Percentiles rank a stretch among this genome's conserved stretches.
Conservation (phyloP, 2,329 filamentous ascomycete species). For the Escovopsis weberi region DNA sequence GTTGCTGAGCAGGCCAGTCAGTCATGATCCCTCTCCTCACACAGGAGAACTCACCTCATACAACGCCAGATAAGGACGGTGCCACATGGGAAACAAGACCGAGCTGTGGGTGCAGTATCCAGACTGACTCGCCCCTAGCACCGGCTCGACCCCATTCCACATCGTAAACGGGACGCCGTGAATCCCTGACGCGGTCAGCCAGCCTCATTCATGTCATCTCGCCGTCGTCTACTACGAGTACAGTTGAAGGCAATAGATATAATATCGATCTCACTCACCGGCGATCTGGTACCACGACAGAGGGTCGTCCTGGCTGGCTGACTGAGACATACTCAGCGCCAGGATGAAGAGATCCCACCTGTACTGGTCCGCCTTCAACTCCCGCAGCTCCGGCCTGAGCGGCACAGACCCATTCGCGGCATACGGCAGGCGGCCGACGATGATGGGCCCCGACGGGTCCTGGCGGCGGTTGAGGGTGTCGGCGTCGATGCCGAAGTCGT, state of each 20-base stretch:
- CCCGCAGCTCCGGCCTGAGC: conserved; percentile 50
- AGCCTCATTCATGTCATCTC: no score
- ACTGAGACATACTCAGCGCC: conserved; percentile 58
- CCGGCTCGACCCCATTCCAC: conserved; percentile 38
- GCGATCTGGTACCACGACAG: conserved; percentile 69
- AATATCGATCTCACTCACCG: conserved; percentile 31
- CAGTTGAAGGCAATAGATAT: no score
- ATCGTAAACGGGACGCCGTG: conserved; percentile 57
- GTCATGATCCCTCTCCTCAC: no score
- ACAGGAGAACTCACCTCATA: conserved; percentile 31
- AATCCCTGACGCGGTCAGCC: conserved; percentile 39
- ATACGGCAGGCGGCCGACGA: conserved; percentile 29
- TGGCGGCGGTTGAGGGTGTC: conserved; percentile 26
- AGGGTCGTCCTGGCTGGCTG: conserved; percentile 43
- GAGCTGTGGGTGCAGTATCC: conserved; percentile 71
- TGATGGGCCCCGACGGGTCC: conserved; percentile 19
- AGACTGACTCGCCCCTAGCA: conserved; percentile 34
- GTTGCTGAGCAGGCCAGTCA: conserved; percentile 18
- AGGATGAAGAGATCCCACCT: conserved; percentile 67
- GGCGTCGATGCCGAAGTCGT: conserved; percentile 37
- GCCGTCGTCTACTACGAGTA: no score
- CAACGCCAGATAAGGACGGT: conserved; percentile 60
- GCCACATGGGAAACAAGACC: conserved; percentile 67
- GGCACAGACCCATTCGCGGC: conserved; percentile 25
- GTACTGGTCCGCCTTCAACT: conserved; percentile 48